A percentile compares a stretch with the other conserved stretches of the same genome.
These are phyloP conservation scores for Moricandia moricandioides DNA, from an alignment of 345 rosid species.

Conservation along the genomic window DNA sequence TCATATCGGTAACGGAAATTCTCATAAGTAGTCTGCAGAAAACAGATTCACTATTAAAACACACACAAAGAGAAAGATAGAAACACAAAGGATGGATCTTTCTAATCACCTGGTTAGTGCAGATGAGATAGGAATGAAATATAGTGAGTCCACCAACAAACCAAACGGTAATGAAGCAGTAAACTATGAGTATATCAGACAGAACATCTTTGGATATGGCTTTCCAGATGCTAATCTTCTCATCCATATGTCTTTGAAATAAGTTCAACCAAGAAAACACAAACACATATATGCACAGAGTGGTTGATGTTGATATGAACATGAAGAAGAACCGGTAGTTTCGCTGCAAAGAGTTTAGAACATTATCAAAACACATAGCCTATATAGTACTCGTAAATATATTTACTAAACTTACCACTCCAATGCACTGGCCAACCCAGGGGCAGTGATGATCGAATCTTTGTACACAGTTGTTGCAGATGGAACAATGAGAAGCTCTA, in stretches of 20 bases:
- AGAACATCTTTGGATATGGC: slow-evolving; percentile 58
- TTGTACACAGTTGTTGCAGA: slow-evolving; percentile 93
- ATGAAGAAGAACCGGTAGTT: slow-evolving; percentile 90
- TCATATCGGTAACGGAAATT: slow-evolving; percentile 87
- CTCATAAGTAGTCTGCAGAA: slow-evolving; percentile 86
- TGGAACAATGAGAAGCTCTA: slow-evolving; percentile 94
- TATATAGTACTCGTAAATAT: not conserved
- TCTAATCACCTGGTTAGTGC: slow-evolving; percentile 80
- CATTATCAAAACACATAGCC: not conserved
- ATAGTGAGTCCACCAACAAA: slow-evolving; percentile 92
- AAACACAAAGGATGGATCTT: not conserved
- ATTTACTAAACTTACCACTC: slow-evolving; percentile 51
- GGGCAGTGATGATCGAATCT: slow-evolving; percentile 98
- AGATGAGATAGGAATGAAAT: slow-evolving; percentile 82
- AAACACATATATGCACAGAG: slow-evolving; percentile 72
- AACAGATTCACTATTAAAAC: slow-evolving; percentile 2
- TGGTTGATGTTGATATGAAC: slow-evolving; percentile 81
- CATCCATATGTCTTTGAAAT: slow-evolving; percentile 37
- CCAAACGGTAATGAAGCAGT: slow-evolving; percentile 89
- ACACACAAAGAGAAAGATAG: not conserved
- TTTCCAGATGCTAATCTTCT: slow-evolving; percentile 45
- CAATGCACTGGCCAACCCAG: slow-evolving; percentile 98
- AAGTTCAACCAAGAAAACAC: slow-evolving; percentile 68
- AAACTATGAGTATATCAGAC: slow-evolving; percentile 66
- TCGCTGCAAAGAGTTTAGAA: slow-evolving; percentile 55